A percentile compares a stretch with the other conserved stretches of the same genome.
Evolutionary conservation across 352 stramenopile species (phyloP).

Genomic region (Phytophthora palmivora): DNA sequence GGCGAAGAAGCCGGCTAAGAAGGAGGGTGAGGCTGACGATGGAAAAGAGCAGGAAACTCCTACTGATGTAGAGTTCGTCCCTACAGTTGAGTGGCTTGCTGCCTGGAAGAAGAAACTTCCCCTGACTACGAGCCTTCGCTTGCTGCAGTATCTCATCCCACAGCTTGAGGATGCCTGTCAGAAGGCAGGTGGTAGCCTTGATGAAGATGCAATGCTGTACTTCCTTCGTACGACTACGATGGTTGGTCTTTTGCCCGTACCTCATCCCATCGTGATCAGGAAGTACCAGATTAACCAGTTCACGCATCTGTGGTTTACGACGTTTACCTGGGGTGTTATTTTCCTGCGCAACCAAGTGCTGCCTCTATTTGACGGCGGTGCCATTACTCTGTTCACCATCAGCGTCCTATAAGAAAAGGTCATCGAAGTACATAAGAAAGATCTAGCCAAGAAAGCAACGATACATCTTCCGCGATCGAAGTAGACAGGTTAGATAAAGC

Average conservation of each 20-base stretch:
- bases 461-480: conserved; percentile 20
- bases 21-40: conserved; percentile 23
- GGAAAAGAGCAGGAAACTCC: conserved; percentile 11
- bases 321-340: conserved; percentile 99
- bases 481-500: conserved; percentile 18
- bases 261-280: conserved; percentile 98
- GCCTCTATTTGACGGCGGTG: conserved; percentile 96
- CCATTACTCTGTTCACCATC: conserved; percentile 96
- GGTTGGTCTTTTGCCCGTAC: conserved; percentile 97
- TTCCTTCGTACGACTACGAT: conserved; percentile 98
- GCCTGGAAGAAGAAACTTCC: conserved; percentile 96
- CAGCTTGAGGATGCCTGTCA: conserved; percentile 82
- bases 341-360: conserved; percentile 97
- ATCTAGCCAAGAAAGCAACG: conserved; percentile 12
- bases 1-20: conserved; percentile 19
- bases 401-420: conserved; percentile 72
- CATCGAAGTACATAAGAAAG: neutral
- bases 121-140: conserved; percentile 94
- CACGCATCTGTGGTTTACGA: conserved; percentile 99
- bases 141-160: conserved; percentile 95
- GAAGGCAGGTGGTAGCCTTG: conserved; percentile 86
- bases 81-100: conserved; percentile 94
- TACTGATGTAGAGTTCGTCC: conserved; percentile 72
- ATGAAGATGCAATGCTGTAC: conserved; percentile 96
- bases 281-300: conserved; percentile 99